Evolutionary conservation across 1,284 basidiomycete species (phyloP), one percentile per base, ranked within the genome.

Genomic region (Pyrrhoderma lamaoense): DNA sequence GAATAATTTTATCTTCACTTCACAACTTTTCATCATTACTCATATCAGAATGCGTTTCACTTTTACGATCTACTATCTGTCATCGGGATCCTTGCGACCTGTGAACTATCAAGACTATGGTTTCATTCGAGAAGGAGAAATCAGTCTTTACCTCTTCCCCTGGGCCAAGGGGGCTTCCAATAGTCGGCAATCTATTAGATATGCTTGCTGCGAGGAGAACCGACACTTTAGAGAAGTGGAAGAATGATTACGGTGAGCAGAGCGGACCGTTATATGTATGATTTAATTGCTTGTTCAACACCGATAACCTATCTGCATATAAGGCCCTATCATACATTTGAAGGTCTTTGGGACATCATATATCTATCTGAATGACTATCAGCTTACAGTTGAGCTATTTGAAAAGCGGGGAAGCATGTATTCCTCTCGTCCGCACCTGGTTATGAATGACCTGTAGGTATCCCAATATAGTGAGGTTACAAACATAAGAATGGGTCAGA

Each of bases 161-260:
- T 19, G 57, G 58, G 21, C 58, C 58, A 9, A 49, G 44, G 25
- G 42, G 47, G 5, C 55, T 60, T 11, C 57, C 57, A 14, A 34
- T 59, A 39, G 31, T 59, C 9, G 58, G 58, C 37, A 59, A 59
- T 48, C 5, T 49, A 8, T 40, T 58, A 18, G 54, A 59, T 47
- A 56, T 59, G 50, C 57, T 55, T 4, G 38, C 8, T 18, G 36
- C 50, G 21, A 27, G 21, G 8, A 52, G 54, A 31, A 58, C 56
- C 52, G 31, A 73, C 23, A 76, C 74, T 0, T 81, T 80, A 58
- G 67, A 73, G 16, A 62, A 69, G 38, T 82, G 77, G 79, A 71
- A 74, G 31, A 67, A 79, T 52, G 59, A 61, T 57, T 76, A 70
- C 57, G 76, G 77, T 73, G 54, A 38, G 67, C 11, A 5, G 27